Percentiles rank a stretch among this genome's conserved stretches.
Evolutionary conservation across 345 rosid species (phyloP).

Genomic region (Diplotaxis tenuifolia): DNA sequence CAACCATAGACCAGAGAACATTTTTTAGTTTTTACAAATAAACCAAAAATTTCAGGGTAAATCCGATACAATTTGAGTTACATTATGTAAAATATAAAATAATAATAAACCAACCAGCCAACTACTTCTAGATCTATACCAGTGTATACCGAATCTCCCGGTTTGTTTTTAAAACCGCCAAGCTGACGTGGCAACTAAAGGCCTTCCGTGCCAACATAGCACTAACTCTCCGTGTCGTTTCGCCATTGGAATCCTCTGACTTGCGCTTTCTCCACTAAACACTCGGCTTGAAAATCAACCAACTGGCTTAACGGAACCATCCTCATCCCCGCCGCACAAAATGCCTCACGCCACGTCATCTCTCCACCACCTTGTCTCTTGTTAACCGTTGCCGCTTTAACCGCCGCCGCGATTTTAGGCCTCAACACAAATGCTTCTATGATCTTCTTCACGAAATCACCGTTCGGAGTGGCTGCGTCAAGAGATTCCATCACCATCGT

Average conservation of each 20-base stretch:
- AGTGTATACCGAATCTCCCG: background rate
- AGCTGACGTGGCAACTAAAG: slow-evolving; percentile 73
- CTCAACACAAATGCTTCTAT: slow-evolving; percentile 55
- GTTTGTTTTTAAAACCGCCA: slow-evolving; percentile 51
- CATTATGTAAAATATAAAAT: background rate
- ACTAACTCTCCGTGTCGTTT: slow-evolving; percentile 70
- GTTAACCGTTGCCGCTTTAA: slow-evolving; percentile 44
- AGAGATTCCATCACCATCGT: slow-evolving; percentile 72
- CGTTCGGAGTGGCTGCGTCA: slow-evolving; percentile 47
- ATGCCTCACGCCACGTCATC: slow-evolving; percentile 66
- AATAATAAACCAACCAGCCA: background rate
- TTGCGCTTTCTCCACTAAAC: slow-evolving; percentile 60
- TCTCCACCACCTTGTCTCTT: slow-evolving; percentile 37
- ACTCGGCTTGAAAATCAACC: slow-evolving; percentile 74
- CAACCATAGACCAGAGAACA: too few species aligned
- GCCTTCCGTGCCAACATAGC: slow-evolving; percentile 79
- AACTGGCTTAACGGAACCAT: slow-evolving; percentile 64
- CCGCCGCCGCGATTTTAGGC: slow-evolving; percentile 58
- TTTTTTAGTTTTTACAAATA: too few species aligned
- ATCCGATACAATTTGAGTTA: too few species aligned
- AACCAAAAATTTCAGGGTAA: too few species aligned
- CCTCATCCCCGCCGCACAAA: slow-evolving; percentile 69
- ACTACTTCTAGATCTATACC: background rate
- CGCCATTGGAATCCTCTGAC: slow-evolving; percentile 77
- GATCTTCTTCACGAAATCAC: slow-evolving; percentile 49